A percentile compares a stretch with the other conserved stretches of the same genome.
phyloP scores from a whole-genome alignment of 2,329 filamentous ascomycete species.

The Cercospora sp. region DNA sequence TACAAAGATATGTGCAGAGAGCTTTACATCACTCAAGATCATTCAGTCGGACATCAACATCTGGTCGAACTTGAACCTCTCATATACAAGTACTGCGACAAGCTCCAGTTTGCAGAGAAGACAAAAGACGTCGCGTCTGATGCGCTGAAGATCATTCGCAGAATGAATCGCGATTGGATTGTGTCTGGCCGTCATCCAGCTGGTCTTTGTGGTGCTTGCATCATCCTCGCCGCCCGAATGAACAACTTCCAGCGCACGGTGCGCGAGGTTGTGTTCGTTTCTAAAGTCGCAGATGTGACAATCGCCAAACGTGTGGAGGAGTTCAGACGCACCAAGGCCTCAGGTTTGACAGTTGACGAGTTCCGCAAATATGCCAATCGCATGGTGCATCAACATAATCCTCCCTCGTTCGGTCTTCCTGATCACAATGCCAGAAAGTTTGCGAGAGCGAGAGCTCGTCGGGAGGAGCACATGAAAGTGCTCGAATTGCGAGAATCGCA shows the following conservation, averaged over 20 bases:
- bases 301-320: slow-evolving; percentile 89
- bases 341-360: slow-evolving; percentile 81
- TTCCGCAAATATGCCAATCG: slow-evolving; percentile 69
- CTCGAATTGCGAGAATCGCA: slow-evolving; percentile 19
- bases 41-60: slow-evolving; percentile 52
- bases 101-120: slow-evolving; percentile 83
- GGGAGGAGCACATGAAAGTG: slow-evolving; percentile 26
- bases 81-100: slow-evolving; percentile 85
- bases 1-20: slow-evolving; percentile 79
- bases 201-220: slow-evolving; percentile 88
- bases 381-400: slow-evolving; percentile 73
- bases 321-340: slow-evolving; percentile 83
- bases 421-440: slow-evolving; percentile 49
- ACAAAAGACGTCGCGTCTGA: slow-evolving; percentile 84
- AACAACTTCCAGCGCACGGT: slow-evolving; percentile 95
- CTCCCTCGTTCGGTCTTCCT: slow-evolving; percentile 76
- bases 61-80: slow-evolving; percentile 80
- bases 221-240: slow-evolving; percentile 94
- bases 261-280: slow-evolving; percentile 94
- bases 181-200: slow-evolving; percentile 89
- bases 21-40: slow-evolving; percentile 58
- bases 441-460: slow-evolving; percentile 36
- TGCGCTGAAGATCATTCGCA: slow-evolving; percentile 79
- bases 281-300: slow-evolving; percentile 92
- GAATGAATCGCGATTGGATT: slow-evolving; percentile 98